Evolutionary conservation across 2,329 filamentous ascomycete genomes (phyloP), one percentile per base, ranked within the genome.

Genomic region (Cladobotryum mycophilum): DNA sequence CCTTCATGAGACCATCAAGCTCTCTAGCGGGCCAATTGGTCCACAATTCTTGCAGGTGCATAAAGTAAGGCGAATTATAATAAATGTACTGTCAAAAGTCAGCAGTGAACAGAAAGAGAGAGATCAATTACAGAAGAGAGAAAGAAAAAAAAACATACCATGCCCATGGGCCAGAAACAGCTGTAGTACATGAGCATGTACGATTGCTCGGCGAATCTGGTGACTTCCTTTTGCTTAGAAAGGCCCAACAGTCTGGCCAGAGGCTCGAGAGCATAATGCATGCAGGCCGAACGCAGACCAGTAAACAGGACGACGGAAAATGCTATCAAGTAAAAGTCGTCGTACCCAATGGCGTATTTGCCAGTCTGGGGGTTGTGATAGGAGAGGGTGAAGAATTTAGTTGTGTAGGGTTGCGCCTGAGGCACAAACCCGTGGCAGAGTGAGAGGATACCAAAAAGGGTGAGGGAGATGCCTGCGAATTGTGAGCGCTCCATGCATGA

Each of bases 191-290:
- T 69, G 51, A 93, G 72, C 64, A 95, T 76, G 88, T 91, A 97
- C 42, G 85, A 88, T 72, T 99, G 93, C 71, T 99, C 93, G 54
- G 89, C 89, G 70, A 97, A 95, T 53, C 92, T 81, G 43, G 88
- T 82, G 51, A 85, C 74, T 44, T 83, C 82, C 71, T 95, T 96
- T 64, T 74, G 76, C 63, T 84, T 86, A 59, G 79, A 76, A 60
- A 96, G 80, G 36, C 92, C 91, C 56, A 79, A 78, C 38, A 75
- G 71, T 55, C 80, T 82, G 34, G 86, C 91, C 49, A 93, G 70
- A 5, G 92, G 92, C 20, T 82, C 81, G 42, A 97, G 77, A 12
- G 93, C 62, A 71, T 95, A 91, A 65, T 96, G 89, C 81, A 97
- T 95, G 46, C 81, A 75, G 47, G 81, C 82, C 35, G 89, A 90